Evolutionary conservation across 163 green algal genomes (phyloP), one percentile per base, ranked within the genome.

Genomic region (Chlamydomonas reinhardtii): DNA sequence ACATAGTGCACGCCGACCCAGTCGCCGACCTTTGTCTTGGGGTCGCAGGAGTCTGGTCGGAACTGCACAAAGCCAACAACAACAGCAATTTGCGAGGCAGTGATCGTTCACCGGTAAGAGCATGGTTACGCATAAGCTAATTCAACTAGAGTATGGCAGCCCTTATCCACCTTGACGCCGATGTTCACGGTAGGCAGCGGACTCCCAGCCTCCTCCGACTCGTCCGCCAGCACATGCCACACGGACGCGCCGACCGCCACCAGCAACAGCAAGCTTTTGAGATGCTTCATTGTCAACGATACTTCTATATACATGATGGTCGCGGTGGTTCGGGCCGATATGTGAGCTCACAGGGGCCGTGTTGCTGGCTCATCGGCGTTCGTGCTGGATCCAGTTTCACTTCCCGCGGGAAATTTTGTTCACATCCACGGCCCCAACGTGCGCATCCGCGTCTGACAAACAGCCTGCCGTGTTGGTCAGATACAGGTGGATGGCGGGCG

Each of bases 1-100:
- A 74, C 82, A 83, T 95, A 96, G 82, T 96, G 93, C 20, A 95
- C 87, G 25, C 73, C 73, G 3, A 95, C 88, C 27, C 68, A 93
- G 77, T 95, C 91, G 0, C 92, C 92, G 8, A 74, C 86, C 73
- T 88, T 83, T 6, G 35, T 62, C 16, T 70, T 56, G 48, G 48
- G 48, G 48, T 86, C 80, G 84, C 90, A 93, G 1, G 83, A 39
- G 61, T 87, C 87, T 27, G 90, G 90, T 71, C 65, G 74, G 82
- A 84, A 89, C 90, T 83, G 76, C 62, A 39, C n/a, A 2, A 25
- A 2, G 27, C 5, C 39, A 34, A 16, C 2, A 27, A n/a, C n/a
- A 62, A 76, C 4, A 12, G 12, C 15, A 9, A 19, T 56, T 22
- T 56, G 48, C 48, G 48, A 56, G 48, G 19, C 11, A 56, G 9